Conservation (phyloP, 2,329 filamentous ascomycete species). For the Pseudogymnoascus sp. region DNA sequence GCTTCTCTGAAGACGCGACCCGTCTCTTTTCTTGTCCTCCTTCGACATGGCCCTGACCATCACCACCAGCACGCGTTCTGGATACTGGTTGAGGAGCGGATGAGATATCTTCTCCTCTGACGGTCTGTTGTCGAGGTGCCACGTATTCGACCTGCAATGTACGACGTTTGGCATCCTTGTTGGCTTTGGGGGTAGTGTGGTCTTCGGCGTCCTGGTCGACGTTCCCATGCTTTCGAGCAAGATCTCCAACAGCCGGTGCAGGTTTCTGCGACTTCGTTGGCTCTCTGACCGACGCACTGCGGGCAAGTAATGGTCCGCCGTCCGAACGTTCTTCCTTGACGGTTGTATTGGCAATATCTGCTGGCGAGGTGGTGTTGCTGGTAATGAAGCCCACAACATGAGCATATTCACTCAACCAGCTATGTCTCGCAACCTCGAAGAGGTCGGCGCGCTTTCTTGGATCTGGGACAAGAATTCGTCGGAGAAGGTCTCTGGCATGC, state of each 20-base stretch:
- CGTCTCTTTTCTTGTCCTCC: constrained; percentile 30
- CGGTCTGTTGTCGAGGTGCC: constrained; percentile 78
- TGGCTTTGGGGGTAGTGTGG: constrained; percentile 55
- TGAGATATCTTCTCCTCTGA: constrained; percentile 46
- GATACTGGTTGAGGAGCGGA: constrained; percentile 31
- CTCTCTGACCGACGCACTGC: constrained; percentile 90
- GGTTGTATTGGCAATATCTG: constrained; percentile 77
- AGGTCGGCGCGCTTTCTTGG: constrained; percentile 90
- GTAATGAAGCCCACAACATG: constrained; percentile 96
- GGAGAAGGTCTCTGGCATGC: constrained; percentile 84
- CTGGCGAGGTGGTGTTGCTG: constrained; percentile 81
- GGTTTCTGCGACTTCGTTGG: constrained; percentile 62
- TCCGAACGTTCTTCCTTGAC: constrained; percentile 44
- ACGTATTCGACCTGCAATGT: constrained; percentile 99
- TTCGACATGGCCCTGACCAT: constrained; percentile 47
- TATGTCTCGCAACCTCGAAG: constrained; percentile 95
- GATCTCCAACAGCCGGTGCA: constrained; percentile 49
- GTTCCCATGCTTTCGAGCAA: constrained; percentile 67
- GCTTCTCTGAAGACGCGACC: constrained; percentile 47
- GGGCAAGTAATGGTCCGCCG: constrained; percentile 59
- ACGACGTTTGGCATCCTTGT: constrained; percentile 79
- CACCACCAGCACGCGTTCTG: constrained; percentile 47
- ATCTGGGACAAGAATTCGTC: constrained; percentile 90
- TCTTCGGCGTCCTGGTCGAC: constrained; percentile 59
- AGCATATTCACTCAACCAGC: constrained; percentile 96